Conservation (phyloP, 2,329 filamentous ascomycete species). For the Penicillium sp. region DNA sequence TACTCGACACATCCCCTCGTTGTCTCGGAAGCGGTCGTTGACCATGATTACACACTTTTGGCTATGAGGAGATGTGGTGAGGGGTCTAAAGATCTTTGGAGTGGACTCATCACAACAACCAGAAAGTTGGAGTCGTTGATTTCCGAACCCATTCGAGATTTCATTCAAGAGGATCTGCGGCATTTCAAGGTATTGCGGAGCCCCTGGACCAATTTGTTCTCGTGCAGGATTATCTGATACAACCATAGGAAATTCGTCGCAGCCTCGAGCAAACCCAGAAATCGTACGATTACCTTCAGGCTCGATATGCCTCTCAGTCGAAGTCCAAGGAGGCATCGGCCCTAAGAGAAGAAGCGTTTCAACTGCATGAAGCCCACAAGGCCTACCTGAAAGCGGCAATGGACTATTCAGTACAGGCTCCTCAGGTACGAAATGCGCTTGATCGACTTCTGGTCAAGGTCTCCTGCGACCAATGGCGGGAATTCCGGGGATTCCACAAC, state of each 20-base stretch:
- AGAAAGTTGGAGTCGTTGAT: constrained; percentile 75
- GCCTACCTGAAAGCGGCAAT: constrained; percentile 87
- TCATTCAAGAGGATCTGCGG: constrained; percentile 75
- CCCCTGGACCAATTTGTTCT: constrained; percentile 3
- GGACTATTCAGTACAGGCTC: constrained; percentile 87
- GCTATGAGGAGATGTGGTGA: constrained; percentile 84
- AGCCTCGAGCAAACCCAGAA: constrained; percentile 78
- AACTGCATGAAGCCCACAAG: constrained; percentile 88
- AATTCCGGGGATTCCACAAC: constrained; percentile 73
- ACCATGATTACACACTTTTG: constrained; percentile 91
- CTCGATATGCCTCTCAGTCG: constrained; percentile 78
- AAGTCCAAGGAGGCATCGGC: constrained; percentile 93
- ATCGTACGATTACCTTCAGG: constrained; percentile 75
- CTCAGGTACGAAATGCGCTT: constrained; percentile 77
- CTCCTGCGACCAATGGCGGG: constrained; percentile 83
- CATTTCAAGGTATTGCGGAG: constrained; percentile 66
- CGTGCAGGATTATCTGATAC: constrained; percentile 3
- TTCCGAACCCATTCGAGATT: constrained; percentile 77
- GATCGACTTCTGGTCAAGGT: constrained; percentile 84
- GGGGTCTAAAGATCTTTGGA: constrained; percentile 85
- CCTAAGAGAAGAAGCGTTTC: constrained; percentile 90
- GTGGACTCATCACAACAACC: constrained; percentile 68
- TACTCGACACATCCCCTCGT: constrained; percentile 72
- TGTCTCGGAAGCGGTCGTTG: constrained; percentile 79
- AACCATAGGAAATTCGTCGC: constrained; percentile 64